Evolutionary conservation across 306 rosid species (phyloP).

Genomic region (Acacia acuminata): DNA sequence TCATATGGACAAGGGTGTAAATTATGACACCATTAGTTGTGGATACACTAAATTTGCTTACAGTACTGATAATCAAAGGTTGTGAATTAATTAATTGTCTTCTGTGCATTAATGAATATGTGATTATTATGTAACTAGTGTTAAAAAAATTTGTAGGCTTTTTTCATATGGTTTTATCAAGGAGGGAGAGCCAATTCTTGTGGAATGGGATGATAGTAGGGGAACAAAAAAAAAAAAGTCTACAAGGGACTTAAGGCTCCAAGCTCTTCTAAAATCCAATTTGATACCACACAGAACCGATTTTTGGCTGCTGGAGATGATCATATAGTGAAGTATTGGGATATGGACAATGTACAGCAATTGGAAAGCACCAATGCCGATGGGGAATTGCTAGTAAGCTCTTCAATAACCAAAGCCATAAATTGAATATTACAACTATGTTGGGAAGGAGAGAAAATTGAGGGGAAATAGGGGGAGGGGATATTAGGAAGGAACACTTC

Average conservation of each 20-base stretch:
- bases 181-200: conserved; percentile 42
- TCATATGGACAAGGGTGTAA: conserved; percentile 1
- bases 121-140: neutral
- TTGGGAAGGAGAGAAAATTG: too few relatives aligned
- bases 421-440: neutral
- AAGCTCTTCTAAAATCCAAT: conserved; percentile 29
- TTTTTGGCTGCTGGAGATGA: conserved; percentile 53
- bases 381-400: conserved; percentile 42
- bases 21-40: conserved; percentile 35
- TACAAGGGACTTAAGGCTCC: conserved; percentile 44
- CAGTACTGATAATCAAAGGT: conserved; percentile 43
- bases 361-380: conserved; percentile 25
- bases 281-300: conserved; percentile 35
- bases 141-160: conserved; percentile 33
- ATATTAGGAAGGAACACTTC: too few relatives aligned
- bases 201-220: conserved; percentile 51
- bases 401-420: neutral
- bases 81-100: conserved; percentile 7
- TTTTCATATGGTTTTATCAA: conserved; percentile 45
- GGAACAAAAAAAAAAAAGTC: conserved; percentile 30
- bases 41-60: conserved; percentile 41
- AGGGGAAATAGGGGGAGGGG: too few relatives aligned
- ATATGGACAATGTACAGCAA: conserved; percentile 42
- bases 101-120: neutral
- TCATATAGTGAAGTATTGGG: conserved; percentile 44